Evolutionary conservation across 2,329 filamentous ascomycete genomes (phyloP).

Genomic region (Fusarium sp.): DNA sequence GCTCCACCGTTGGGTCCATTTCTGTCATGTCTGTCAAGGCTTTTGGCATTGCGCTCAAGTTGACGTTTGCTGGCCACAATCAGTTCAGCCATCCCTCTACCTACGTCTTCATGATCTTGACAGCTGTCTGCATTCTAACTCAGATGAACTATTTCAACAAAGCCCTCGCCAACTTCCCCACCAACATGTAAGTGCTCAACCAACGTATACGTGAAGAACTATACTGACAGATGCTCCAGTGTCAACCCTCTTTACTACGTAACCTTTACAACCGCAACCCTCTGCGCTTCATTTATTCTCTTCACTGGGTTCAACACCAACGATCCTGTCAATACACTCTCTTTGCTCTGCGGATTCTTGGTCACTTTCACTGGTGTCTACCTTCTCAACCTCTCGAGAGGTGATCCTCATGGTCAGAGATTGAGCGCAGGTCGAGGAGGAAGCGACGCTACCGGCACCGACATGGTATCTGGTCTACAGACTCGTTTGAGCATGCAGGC

Average conservation of each 20-base stretch:
- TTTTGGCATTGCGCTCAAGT: slow-evolving; percentile 96
- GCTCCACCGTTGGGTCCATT: slow-evolving; percentile 94
- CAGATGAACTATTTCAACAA: slow-evolving; percentile 99
- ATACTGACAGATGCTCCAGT: slow-evolving; percentile 57
- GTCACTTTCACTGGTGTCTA: slow-evolving; percentile 97
- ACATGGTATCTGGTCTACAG: slow-evolving; percentile 88
- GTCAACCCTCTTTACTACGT: slow-evolving; percentile 98
- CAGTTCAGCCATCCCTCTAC: slow-evolving; percentile 96
- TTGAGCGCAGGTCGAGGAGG: slow-evolving; percentile 70
- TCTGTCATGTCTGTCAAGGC: slow-evolving; percentile 99
- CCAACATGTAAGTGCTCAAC: slow-evolving; percentile 81
- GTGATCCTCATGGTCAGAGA: slow-evolving; percentile 83
- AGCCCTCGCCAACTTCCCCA: slow-evolving; percentile 94
- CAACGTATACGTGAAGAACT: background rate
- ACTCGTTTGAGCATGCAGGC: slow-evolving; percentile 95
- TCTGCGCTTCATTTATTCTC: slow-evolving; percentile 94
- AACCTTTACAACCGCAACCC: slow-evolving; percentile 93
- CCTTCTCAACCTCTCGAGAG: slow-evolving; percentile 92
- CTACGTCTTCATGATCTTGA: slow-evolving; percentile 96
- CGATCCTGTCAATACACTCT: slow-evolving; percentile 90
- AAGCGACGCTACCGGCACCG: slow-evolving; percentile 86
- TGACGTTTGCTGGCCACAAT: slow-evolving; percentile 92
- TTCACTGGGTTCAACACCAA: slow-evolving; percentile 97
- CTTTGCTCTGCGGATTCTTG: slow-evolving; percentile 90
- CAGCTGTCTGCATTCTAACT: slow-evolving; percentile 91